Evolutionary conservation across 148 eudicot species (phyloP), one percentile per base, ranked within the genome.

Genomic region (Silene latifolia): DNA sequence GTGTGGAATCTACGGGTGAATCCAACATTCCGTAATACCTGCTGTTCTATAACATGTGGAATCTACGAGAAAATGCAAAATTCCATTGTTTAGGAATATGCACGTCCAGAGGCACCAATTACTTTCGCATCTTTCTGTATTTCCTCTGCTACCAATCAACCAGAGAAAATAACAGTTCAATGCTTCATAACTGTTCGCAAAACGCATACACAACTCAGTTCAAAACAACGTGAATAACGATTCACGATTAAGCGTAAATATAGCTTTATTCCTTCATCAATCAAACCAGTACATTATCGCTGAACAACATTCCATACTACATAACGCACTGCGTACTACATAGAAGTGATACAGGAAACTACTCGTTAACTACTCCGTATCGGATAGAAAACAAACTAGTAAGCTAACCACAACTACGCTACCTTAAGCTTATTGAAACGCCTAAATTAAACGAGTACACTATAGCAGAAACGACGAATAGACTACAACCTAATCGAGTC

Each of bases 101-200:
- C 69, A 66, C 5, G 48, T 66, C 69, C 51, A 66, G 47, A 66
- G 69, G 46, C 47, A 39, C 69, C 51, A 8, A 39, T 66, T 66
- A 66, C 8, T 66, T 2, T 66, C 8, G 51, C 48, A 35, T 17
- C 51, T 14, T 27, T 27, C 19, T 27, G 44, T 61, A 27, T 29
- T 25, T 64, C 25, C 51, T 66, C 48, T 35, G 51, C 69, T 66
- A 66, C 23, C 15, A 35, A 17, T 35, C 51, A n/a, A 66, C 48
- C 69, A 39, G 51, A n/a, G 48, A 66, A 66, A 63, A 66, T 66
- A 24, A 66, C 18, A 32, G 47, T 17, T 17, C 18, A 18, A 32
- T 29, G 68, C 68, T 64, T 39, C 68, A 51, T 2, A 39, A 13
- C 56, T 14, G 18, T 32, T 14, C 42, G 11, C 17, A 15, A 29